Evolutionary conservation across 306 rosid genomes (phyloP).

Genomic region (Medicago ruthenica): DNA sequence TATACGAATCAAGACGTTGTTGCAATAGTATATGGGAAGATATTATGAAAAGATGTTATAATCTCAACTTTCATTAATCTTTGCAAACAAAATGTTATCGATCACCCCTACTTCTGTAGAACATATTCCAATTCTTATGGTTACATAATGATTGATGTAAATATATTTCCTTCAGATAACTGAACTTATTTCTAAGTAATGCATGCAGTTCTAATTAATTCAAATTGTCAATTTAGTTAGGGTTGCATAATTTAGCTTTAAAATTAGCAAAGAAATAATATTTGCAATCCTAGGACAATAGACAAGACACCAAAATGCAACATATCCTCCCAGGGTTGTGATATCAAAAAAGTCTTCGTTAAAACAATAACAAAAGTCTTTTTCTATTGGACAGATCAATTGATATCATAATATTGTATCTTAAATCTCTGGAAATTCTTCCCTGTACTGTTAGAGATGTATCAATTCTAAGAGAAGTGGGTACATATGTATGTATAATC

Average conservation of each 20-base stretch:
- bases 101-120: slow-evolving; percentile 86
- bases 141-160: slow-evolving; percentile 10
- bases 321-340: too few relatives aligned
- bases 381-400: too few relatives aligned
- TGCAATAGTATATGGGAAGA: background rate
- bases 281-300: background rate
- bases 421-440: too few relatives aligned
- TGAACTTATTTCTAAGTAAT: background rate
- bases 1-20: slow-evolving; percentile 9
- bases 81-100: slow-evolving; percentile 94
- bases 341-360: too few relatives aligned
- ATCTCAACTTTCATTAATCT: slow-evolving; percentile 84
- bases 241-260: background rate
- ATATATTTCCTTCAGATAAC: background rate
- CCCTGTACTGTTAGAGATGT: too few relatives aligned
- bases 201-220: background rate
- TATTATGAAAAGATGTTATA: background rate
- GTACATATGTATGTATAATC: too few relatives aligned
- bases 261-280: too few relatives aligned
- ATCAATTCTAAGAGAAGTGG: too few relatives aligned
- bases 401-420: too few relatives aligned
- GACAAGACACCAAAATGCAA: too few relatives aligned
- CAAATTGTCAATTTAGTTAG: background rate
- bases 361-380: too few relatives aligned
- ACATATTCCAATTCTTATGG: slow-evolving; percentile 28